Percentiles rank a stretch among this genome's conserved stretches.
Evolutionary conservation across 2,329 filamentous ascomycete genomes (phyloP).

Genomic region (Fusarium verrucosum): DNA sequence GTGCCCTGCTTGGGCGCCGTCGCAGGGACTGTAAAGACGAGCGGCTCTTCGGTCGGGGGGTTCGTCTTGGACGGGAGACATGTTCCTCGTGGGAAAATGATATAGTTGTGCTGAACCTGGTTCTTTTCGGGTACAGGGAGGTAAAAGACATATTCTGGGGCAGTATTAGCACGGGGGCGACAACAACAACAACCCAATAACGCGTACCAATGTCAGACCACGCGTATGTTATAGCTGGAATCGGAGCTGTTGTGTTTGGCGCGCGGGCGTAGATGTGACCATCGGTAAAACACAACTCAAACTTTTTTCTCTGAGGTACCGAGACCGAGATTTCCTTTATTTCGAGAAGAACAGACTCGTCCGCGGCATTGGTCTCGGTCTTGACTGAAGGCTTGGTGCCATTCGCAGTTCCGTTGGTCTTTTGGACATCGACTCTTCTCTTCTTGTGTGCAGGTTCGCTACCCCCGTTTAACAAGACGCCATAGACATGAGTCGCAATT

Average conservation of each 20-base stretch:
- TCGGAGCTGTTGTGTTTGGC: conserved; percentile 61
- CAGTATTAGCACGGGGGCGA: conserved; percentile 13
- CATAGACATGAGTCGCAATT: conserved; percentile 61
- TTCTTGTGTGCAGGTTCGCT: conserved; percentile 62
- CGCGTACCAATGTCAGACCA: conserved; percentile 70
- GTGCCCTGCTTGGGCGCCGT: conserved; percentile 68
- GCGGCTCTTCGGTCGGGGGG: conserved; percentile 60
- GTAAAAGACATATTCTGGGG: conserved; percentile 68
- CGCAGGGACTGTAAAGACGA: conserved; percentile 71
- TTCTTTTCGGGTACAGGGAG: conserved; percentile 72
- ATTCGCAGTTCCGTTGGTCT: conserved; percentile 39
- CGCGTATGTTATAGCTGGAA: conserved; percentile 64
- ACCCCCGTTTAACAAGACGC: conserved; percentile 51
- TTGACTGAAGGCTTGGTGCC: conserved; percentile 35
- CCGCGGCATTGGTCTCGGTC: conserved; percentile 51
- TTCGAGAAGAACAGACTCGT: conserved; percentile 65
- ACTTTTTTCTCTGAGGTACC: conserved; percentile 74
- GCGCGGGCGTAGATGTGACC: conserved; percentile 67
- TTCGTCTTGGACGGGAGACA: conserved; percentile 61
- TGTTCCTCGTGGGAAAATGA: conserved; percentile 67
- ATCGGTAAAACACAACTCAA: conserved; percentile 69
- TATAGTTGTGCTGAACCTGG: conserved; percentile 72
- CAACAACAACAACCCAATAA: not conserved
- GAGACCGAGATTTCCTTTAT: conserved; percentile 74
- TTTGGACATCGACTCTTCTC: conserved; percentile 59